phyloP scores from a whole-genome alignment of 805 yeast genomes.

The Cyberlindnera maclurae region DNA sequence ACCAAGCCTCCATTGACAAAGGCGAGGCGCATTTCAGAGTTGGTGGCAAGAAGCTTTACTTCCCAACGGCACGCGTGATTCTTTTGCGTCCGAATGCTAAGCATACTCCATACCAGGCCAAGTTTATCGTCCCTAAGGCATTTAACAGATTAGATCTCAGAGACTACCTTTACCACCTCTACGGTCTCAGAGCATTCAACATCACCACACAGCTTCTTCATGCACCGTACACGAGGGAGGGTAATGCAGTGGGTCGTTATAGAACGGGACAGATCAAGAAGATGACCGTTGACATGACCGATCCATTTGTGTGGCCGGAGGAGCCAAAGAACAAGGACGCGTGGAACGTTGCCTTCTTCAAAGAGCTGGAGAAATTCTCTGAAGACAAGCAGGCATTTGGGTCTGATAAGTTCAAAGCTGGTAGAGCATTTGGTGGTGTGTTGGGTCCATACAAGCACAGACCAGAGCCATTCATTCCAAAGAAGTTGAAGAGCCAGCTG shows the following conservation, averaged over 20 bases:
- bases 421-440: conserved; percentile 66
- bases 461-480: conserved; percentile 62
- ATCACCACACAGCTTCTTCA: conserved; percentile 82
- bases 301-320: conserved; percentile 95
- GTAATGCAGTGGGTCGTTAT: conserved; percentile 55
- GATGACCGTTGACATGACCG: conserved; percentile 94
- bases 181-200: conserved; percentile 84
- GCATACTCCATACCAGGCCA: conserved; percentile 95
- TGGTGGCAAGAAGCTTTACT: conserved; percentile 70
- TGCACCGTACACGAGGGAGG: conserved; percentile 57
- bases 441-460: conserved; percentile 50
- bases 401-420: conserved; percentile 62
- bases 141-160: conserved; percentile 92
- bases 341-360: conserved; percentile 33
- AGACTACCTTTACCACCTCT: conserved; percentile 85
- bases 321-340: conserved; percentile 37
- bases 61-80: conserved; percentile 80
- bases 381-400: conserved; percentile 48
- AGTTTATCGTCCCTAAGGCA: conserved; percentile 86
- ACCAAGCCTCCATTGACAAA: conserved; percentile 42
- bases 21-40: conserved; percentile 76
- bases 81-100: conserved; percentile 89
- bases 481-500: conserved; percentile 37
- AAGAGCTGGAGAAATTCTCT: conserved; percentile 45
- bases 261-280: conserved; percentile 80